Conservation (phyloP, 2,329 filamentous ascomycete species). For the Venturia pyrina region DNA sequence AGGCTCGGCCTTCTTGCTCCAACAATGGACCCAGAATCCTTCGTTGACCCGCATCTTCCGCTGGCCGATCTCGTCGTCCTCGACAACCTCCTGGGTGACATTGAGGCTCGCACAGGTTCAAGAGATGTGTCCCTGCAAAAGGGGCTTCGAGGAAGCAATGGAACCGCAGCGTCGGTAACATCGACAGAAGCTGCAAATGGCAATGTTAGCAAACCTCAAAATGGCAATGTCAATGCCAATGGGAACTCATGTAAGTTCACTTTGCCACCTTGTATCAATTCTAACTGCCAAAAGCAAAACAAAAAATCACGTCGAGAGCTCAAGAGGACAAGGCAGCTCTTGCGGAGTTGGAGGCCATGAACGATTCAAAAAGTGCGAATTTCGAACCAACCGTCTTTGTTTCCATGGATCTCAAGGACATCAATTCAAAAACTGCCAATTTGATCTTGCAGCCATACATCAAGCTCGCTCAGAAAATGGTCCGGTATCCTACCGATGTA, state of each 20-base stretch:
- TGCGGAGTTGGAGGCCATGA: constrained; percentile 37
- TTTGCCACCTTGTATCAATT: not conserved
- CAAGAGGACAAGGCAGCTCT: constrained; percentile 25
- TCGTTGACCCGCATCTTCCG: constrained; percentile 26
- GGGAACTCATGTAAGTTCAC: not conserved
- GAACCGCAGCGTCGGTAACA: not conserved
- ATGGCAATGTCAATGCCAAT: not conserved
- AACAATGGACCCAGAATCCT: not conserved
- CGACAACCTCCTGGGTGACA: constrained; percentile 26
- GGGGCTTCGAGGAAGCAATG: constrained; percentile 2
- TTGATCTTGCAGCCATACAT: constrained; percentile 51
- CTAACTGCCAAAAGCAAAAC: constrained; percentile 11
- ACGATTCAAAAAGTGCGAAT: constrained; percentile 35
- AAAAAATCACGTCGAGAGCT: constrained; percentile 5
- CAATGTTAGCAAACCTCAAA: not conserved
- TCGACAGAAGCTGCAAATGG: not conserved
- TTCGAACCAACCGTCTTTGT: constrained; percentile 49
- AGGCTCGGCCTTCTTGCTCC: not conserved
- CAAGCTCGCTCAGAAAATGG: constrained; percentile 42
- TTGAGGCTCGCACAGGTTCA: constrained; percentile 12
- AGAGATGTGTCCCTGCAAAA: constrained; percentile 5
- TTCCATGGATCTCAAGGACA: constrained; percentile 39
- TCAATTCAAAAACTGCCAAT: constrained; percentile 33
- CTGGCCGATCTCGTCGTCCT: constrained; percentile 30
- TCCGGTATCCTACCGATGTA: constrained; percentile 61